These are phyloP conservation scores for Penicillium dipodomyicola DNA, from an alignment of 495 filamentous ascomycete species.

Conservation along the genomic window DNA sequence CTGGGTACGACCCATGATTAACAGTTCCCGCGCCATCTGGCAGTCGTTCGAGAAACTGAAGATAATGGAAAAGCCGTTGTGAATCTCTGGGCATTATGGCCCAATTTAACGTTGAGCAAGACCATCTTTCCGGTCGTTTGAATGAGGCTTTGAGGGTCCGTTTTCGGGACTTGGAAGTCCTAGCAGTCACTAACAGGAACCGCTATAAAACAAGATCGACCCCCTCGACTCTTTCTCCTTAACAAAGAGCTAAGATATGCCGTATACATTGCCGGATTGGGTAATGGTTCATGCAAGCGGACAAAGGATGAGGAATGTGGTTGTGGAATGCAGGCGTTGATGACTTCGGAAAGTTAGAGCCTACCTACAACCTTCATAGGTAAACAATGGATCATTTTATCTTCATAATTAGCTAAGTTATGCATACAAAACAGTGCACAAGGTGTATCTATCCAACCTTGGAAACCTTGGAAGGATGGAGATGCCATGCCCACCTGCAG, in stretches of 20 bases:
- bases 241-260: background rate
- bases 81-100: background rate
- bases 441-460: background rate
- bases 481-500: too few relatives aligned
- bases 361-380: too few relatives aligned
- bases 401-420: background rate
- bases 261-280: conserved; percentile 9
- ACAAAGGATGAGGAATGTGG: conserved; percentile 12
- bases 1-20: conserved; percentile 26
- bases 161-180: conserved; percentile 17
- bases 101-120: conserved; percentile 18
- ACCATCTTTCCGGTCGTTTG: conserved; percentile 7
- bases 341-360: background rate
- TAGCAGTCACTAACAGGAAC: background rate
- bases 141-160: conserved; percentile 10
- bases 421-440: background rate
- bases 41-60: background rate
- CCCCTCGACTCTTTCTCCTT: background rate
- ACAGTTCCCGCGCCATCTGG: conserved; percentile 7
- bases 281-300: conserved; percentile 7
- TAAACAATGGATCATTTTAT: background rate
- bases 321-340: conserved; percentile 12
- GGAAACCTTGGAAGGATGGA: too few relatives aligned
- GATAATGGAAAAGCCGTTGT: conserved; percentile 1
- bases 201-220: conserved; percentile 19